A percentile compares a stretch with the other conserved stretches of the same genome.
phyloP scores from a whole-genome alignment of 768 basidiomycete genomes.

The Lactarius deliciosus region DNA sequence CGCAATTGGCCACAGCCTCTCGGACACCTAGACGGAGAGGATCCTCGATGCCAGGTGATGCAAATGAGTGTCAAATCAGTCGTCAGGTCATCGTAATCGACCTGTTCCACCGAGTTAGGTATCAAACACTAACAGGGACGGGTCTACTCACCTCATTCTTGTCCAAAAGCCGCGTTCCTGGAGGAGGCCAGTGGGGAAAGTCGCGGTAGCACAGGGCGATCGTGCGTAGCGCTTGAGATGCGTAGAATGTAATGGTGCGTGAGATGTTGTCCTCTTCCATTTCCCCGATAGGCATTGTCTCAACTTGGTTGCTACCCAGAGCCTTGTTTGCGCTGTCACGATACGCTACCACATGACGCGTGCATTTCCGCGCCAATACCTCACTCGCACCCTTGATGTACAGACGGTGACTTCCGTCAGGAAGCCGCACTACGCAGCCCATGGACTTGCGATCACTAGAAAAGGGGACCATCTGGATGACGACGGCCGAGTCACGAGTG shows the following conservation, averaged over 20 bases:
- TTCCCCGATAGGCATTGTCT: slow-evolving; percentile 61
- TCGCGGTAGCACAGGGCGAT: slow-evolving; percentile 94
- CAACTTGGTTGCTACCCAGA: slow-evolving; percentile 40
- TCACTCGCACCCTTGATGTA: slow-evolving; percentile 95
- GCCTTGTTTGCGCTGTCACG: slow-evolving; percentile 35
- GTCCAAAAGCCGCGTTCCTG: slow-evolving; percentile 40
- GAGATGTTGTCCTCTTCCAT: slow-evolving; percentile 78
- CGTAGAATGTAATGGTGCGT: slow-evolving; percentile 96
- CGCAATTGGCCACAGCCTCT: slow-evolving; percentile 85
- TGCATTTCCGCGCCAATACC: slow-evolving; percentile 80
- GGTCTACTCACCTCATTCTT: slow-evolving; percentile 52
- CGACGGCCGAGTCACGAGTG: slow-evolving; percentile 56
- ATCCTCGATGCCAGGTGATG: slow-evolving; percentile 94
- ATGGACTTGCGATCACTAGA: slow-evolving; percentile 92
- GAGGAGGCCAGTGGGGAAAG: slow-evolving; percentile 82
- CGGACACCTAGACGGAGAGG: slow-evolving; percentile 89
- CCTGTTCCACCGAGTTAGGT: slow-evolving; percentile 38
- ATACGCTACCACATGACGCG: slow-evolving; percentile 67
- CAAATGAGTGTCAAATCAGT: slow-evolving; percentile 79
- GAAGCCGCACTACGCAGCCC: slow-evolving; percentile 78
- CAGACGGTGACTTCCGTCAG: slow-evolving; percentile 57
- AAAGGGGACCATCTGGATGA: slow-evolving; percentile 91
- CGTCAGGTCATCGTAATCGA: slow-evolving; percentile 68
- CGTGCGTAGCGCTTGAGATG: slow-evolving; percentile 92
- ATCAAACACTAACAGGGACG: background rate